Base-by-base conservation (phyloP, 2,329 filamentous ascomycete genomes). In the Aulographum hederae region DNA sequence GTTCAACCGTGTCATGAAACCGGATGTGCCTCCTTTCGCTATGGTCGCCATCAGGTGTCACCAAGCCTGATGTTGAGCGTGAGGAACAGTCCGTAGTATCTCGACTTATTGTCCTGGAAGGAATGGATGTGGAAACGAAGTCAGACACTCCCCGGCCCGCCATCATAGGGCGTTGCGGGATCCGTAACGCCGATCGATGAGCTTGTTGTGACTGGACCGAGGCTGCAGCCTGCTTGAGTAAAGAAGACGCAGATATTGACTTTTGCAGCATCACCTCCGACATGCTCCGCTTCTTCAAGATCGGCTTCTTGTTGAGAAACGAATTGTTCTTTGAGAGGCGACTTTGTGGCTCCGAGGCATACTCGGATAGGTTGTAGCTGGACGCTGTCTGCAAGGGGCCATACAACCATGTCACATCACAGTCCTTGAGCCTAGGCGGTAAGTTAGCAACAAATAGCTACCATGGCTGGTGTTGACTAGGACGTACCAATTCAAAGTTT, bases 341-440 rank as follows among this genome's bases (percentile, higher is more conserved):
- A 41, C 64, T 69, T 16, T 56, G 56, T 15, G 63, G 58, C 28
- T 67, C 64, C 10, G 62, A 61, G 25, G 51, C 48, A 31, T 57
- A 52, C 32, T 60, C 51, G 10, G 53, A 53, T 35, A 69, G 58
- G 46, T 44, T 61, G 37, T 63, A 68, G 33, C 63, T 67, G 3
- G 63, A 60, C 15, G 76, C 75, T 1, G 76, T 77, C 50, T 93
- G 86, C 30, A 94, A 56, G 10, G 89, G 89, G 0, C 89, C 89
- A 47, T 95, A 98, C 1, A 98, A 63, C 89, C 86, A 98, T 28
- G 86, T 94, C 19, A 94, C 84, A 53, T 98, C 86, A 51, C 79
- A 89, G 45, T 95, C 89, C 52, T 95, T 98, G 37, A 94, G 64
- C 85, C 84, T 93, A 45, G 18, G 25, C 12, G 13, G 31, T 31